Evolutionary conservation across 1,284 basidiomycete genomes (phyloP), one percentile per base, ranked within the genome.

Genomic region (Fistulinella staudtii): DNA sequence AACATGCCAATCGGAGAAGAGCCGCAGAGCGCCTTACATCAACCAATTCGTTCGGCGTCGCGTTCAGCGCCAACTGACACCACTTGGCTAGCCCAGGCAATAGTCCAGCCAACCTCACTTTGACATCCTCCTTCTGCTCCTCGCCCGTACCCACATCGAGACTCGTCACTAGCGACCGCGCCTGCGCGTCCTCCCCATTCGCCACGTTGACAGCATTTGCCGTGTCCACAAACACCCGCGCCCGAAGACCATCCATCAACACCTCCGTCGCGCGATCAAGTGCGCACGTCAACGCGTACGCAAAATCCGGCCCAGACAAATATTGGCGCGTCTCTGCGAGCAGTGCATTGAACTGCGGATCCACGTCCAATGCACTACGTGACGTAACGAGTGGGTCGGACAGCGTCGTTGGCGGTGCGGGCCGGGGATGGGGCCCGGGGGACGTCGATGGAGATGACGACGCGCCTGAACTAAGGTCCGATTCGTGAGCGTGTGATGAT

Each of bases 31-130:
- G 25, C 66, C 86, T 63, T 62, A 89, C 89, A 67, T 93, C 89
- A 21, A 92, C 77, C 54, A 92, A 72, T 63, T 89, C 86, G 65
- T 91, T 93, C 18, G 90, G 89, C 36, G 87, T 63, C 8, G 78
- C 79, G 45, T 82, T 77, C 41, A 91, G 63, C 27, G 85, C 84
- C 36, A 82, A 53, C 51, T 81, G 78, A 57, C 82, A 85, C 82
- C 89, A 90, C 46, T 80, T 71, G 38, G 87, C 80, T 30, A 93
- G 68, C 1, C 82, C 82, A 5, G 90, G 92, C 17, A 94, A 69
- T 48, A 93, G 65, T 11, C 80, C 79, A 15, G 90, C 92, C 5
- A 93, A 64, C 33, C 82, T 69, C 17, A 87, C 71, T 52, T 75
- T 70, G 46, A 75, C 65, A 36, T 75, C 76, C 24, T 69, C 71